Base-by-base conservation (phyloP, 2,329 filamentous ascomycete genomes). In the Shiraia sp. region DNA sequence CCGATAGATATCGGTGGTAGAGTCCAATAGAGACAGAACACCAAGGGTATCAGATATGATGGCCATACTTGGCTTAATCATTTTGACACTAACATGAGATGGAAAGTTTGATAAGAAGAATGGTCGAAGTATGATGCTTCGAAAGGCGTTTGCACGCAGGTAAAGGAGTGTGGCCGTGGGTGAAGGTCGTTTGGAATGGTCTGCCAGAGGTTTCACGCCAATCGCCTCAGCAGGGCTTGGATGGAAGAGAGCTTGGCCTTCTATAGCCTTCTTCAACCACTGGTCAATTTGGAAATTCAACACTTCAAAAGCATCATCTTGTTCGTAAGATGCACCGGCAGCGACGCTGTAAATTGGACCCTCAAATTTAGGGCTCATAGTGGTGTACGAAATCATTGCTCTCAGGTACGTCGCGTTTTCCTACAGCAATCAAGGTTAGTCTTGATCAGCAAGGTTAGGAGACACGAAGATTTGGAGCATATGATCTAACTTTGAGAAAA, bases 41-140 rank as follows among this genome's bases (percentile, higher is more conserved):
- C 29, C 29, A 15, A 31, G 29, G 10, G 29, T 31, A 31, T 31
- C 29, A 9, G 29, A 31, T 16, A 31, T 31, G 29, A 31, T 31
- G 4, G 29, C 13, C 14, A 31, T 14, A 31, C 29, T 31, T 4
- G 29, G 29, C 15, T 31, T 13, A 9, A 31, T 31, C 29, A 31
- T 31, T 9, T 31, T 31, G 29, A 31, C 29, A 16, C 29, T 31
- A 16, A 31, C 29, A 15, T 31, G 29, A 13, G 29, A 31, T 14
- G 29, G 29, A 13, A 31, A 31, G 17, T 16, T 31, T 31, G 32
- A 25, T 4, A 34, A 22, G 16, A 34, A 34, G 22, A 23, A 34
- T 2, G 32, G 32, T 5, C 32, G 32, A 5, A 34, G 32, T 4
- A 34, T 22, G 10, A 34, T 22, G 13, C 32, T 34, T 25, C 32